Conservation (phyloP, 2,329 filamentous ascomycete genomes). For the Neonectria punicea region DNA sequence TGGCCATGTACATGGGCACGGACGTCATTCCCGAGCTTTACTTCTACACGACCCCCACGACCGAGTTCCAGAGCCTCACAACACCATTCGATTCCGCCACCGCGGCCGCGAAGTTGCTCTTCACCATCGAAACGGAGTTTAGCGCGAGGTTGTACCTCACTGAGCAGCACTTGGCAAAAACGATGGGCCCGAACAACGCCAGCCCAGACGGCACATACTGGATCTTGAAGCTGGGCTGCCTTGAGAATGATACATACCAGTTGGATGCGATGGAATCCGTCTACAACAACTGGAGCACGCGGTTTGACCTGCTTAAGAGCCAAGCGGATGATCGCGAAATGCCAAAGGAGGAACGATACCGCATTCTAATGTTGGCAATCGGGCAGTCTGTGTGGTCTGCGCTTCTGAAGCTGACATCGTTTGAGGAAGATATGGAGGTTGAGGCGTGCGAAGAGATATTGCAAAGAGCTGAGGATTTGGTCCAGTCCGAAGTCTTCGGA, state of each 20-base stretch:
- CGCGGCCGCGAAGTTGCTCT: constrained; percentile 10
- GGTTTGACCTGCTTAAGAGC: constrained; percentile 15
- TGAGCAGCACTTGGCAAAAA: not conserved
- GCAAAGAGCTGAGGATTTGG: constrained; percentile 13
- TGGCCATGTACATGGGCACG: constrained; percentile 30
- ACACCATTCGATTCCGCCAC: constrained; percentile 26
- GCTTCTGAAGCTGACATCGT: constrained; percentile 4
- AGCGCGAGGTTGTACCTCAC: constrained; percentile 11
- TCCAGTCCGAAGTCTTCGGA: constrained; percentile 4
- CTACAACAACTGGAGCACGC: constrained; percentile 15
- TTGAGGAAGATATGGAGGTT: constrained; percentile 5
- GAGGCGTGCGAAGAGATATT: constrained; percentile 23
- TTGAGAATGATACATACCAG: not conserved
- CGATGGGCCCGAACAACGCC: no score
- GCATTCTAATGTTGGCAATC: constrained; percentile 14
- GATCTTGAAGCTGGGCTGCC: not conserved
- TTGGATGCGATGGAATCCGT: constrained; percentile 9
- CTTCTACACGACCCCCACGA: constrained; percentile 2
- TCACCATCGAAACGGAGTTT: constrained; percentile 22
- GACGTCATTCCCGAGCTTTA: constrained; percentile 28
- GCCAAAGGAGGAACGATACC: constrained; percentile 16
- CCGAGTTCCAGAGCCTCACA: constrained; percentile 13
- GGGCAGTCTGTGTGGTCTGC: constrained; percentile 20
- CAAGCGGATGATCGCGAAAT: constrained; percentile 1
- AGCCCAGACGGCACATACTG: not conserved